Percentiles rank a stretch among this genome's conserved stretches.
Conservation (phyloP, 1,284 basidiomycete genomes). For the Puccinia novopanici region DNA sequence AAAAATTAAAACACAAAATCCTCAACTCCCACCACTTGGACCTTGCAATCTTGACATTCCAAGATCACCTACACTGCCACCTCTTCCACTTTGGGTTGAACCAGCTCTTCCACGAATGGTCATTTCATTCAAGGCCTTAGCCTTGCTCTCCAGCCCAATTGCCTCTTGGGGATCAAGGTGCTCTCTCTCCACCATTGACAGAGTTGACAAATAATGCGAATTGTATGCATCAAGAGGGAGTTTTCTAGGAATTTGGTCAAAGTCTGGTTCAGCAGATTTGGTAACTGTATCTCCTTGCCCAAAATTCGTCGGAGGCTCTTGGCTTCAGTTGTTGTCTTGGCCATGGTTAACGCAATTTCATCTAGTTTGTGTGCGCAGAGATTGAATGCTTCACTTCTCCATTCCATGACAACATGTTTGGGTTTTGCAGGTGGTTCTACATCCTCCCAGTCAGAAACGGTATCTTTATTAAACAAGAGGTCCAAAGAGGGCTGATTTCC, state of each 20-base stretch:
- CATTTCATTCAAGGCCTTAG: neutral
- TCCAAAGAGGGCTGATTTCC: neutral
- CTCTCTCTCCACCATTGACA: neutral
- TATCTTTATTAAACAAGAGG: neutral
- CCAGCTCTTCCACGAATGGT: neutral
- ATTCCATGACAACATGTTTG: neutral
- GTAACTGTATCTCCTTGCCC: too few species aligned
- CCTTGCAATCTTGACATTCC: neutral
- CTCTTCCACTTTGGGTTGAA: neutral
- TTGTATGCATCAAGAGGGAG: neutral
- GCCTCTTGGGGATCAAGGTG: neutral
- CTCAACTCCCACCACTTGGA: conserved; percentile 1
- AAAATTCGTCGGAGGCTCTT: too few species aligned
- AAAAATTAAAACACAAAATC: neutral
- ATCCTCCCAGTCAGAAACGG: conserved; percentile 1
- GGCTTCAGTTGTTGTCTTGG: neutral
- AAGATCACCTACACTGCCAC: neutral
- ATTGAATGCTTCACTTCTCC: neutral
- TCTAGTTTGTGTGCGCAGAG: neutral
- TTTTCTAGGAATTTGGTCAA: neutral
- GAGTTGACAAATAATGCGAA: neutral
- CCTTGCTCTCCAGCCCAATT: neutral
- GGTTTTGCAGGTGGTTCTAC: neutral
- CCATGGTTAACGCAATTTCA: neutral
- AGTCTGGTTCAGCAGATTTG: neutral